Evolutionary conservation across 225 moss, liverwort and hornwort genomes (phyloP), one percentile per base, ranked within the genome.

Genomic region (Pseudoscleropodium purum): DNA sequence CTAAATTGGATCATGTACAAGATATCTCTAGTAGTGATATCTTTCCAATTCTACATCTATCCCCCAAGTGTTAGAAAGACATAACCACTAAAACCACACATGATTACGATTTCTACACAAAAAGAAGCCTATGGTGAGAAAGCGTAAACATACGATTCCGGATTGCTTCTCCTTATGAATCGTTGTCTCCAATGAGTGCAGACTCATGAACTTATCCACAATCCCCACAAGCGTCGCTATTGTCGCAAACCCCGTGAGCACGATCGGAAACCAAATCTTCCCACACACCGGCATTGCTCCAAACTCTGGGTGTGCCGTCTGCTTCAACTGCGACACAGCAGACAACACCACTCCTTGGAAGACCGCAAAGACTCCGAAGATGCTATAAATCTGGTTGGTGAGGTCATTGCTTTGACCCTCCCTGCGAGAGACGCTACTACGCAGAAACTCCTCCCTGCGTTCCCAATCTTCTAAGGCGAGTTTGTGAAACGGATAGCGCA

Each of bases 191-290:
- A 85, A 45, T 5, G 19, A 6, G 5, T 39, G 6, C 43, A 85
- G 15, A 19, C 7, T n/a, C 1, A 0, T 7, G 18, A 49, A 33
- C 83, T 11, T 16, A 1, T 12, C 2, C 18, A 3, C 3, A 19
- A 54, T 79, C 34, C 37, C 64, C 20, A 29, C 18, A 19, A 91
- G 3, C 13, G 84, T 85, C 31, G 62, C 57, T 8, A 37, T 0
- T 1, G 85, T 74, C 7, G 34, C 45, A 45, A 45, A 45, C 45
- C 45, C 45, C 10, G 88, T 47, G 43, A 88, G 63, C 31, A 49
- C n/a, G 9, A 81, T 10, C 1, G 91, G 88, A 17, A 75, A 66
- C 91, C 85, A 88, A 9, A 81, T 17, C 37, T 85, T 88, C 29
- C 59, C 57, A 36, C 91, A 91, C 85, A 81, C 3, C 7, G 57